phyloP scores from a whole-genome alignment of 768 basidiomycete genomes.

The Goffeauzyma gilvescens region DNA sequence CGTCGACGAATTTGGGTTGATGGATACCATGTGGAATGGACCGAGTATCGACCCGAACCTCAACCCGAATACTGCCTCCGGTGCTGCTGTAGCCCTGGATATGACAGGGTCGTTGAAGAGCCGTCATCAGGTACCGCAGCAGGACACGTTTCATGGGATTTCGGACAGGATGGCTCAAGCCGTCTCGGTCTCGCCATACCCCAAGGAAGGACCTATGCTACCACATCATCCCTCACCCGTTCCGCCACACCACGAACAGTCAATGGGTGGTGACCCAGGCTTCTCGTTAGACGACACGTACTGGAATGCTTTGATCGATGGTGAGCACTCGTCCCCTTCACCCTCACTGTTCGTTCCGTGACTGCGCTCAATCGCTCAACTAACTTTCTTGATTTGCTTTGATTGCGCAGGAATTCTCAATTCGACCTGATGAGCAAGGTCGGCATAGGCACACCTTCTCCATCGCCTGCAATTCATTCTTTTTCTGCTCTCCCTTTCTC shows the following conservation, averaged over 20 bases:
- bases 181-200: background rate
- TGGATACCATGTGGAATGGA: background rate
- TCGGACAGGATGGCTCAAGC: slow-evolving; percentile 6
- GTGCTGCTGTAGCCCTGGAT: too few species aligned
- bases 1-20: background rate
- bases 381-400: too few species aligned
- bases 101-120: background rate
- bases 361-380: background rate
- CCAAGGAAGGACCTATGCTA: background rate
- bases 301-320: slow-evolving; percentile 31
- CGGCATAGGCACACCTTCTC: too few species aligned
- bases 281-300: slow-evolving; percentile 23
- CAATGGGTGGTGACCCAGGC: background rate
- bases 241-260: background rate
- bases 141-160: slow-evolving; percentile 8
- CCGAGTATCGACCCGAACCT: slow-evolving; percentile 1
- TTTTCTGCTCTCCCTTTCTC: too few species aligned
- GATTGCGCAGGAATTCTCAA: background rate
- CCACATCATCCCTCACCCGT: background rate
- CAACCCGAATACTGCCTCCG: slow-evolving; percentile 1
- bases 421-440: background rate
- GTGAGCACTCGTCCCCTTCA: slow-evolving; percentile 12
- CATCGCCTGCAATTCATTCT: too few species aligned
- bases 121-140: slow-evolving; percentile 3
- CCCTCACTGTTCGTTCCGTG: background rate